Percentiles rank a stretch among this genome's conserved stretches.
phyloP scores from a whole-genome alignment of 805 yeast species.

The Metschnikowia lachancei region DNA sequence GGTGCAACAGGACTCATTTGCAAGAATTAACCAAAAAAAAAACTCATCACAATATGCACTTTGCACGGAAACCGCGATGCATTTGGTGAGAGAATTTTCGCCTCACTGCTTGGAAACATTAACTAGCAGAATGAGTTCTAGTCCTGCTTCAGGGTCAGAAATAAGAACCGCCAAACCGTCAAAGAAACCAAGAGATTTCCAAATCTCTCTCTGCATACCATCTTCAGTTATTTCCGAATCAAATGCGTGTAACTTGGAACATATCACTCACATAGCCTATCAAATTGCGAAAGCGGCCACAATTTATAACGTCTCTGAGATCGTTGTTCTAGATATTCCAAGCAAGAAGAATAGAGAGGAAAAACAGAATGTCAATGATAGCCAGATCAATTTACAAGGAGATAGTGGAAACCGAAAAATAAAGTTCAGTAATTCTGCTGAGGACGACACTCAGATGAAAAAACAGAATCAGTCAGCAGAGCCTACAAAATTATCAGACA shows the following conservation, averaged over 20 bases:
- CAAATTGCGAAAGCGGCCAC: constrained; percentile 78
- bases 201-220: constrained; percentile 66
- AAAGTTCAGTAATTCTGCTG: constrained; percentile 31
- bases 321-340: constrained; percentile 63
- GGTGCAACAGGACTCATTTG: not conserved
- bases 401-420: constrained; percentile 28
- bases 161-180: not conserved
- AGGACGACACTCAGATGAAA: constrained; percentile 25
- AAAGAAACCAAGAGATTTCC: not conserved
- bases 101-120: not conserved
- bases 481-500: constrained; percentile 14
- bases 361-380: constrained; percentile 20
- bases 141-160: not conserved
- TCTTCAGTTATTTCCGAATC: constrained; percentile 54
- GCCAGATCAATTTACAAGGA: constrained; percentile 23
- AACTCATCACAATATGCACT: constrained; percentile 1
- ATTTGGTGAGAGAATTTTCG: not conserved
- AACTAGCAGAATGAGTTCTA: not conserved
- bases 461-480: constrained; percentile 8
- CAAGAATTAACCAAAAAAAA: not conserved
- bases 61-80: constrained; percentile 6
- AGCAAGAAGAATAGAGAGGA: constrained; percentile 19
- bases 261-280: constrained; percentile 68
- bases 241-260: constrained; percentile 65
- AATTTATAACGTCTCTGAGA: constrained; percentile 66